Percentiles rank a stretch among this genome's conserved stretches.
phyloP scores from a whole-genome alignment of 768 basidiomycete genomes.

The Phlebiopsis gigantea region DNA sequence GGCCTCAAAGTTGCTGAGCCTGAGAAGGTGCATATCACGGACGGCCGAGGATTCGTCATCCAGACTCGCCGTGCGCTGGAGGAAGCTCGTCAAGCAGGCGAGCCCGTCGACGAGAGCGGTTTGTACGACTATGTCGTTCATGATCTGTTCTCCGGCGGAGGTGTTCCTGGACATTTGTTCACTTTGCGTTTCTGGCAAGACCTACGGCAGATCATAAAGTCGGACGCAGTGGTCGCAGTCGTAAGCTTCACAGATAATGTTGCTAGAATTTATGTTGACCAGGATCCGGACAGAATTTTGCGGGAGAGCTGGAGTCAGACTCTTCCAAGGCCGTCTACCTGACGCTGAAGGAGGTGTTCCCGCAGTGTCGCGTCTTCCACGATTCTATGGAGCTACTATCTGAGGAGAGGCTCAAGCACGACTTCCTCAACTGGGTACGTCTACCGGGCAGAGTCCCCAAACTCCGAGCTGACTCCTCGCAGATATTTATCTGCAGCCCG shows the following conservation, averaged over 20 bases:
- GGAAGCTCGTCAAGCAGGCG: conserved; percentile 23
- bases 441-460: background rate
- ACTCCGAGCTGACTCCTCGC: background rate
- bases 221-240: conserved; percentile 75
- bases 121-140: conserved; percentile 76
- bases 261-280: background rate
- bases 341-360: conserved; percentile 70
- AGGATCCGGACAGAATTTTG: conserved; percentile 61
- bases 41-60: conserved; percentile 65
- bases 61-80: background rate
- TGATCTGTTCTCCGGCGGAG: conserved; percentile 92
- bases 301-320: conserved; percentile 58
- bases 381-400: conserved; percentile 48
- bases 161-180: conserved; percentile 78
- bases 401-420: conserved; percentile 41
- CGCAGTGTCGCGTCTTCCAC: conserved; percentile 78
- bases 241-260: conserved; percentile 39
- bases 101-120: conserved; percentile 12
- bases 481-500: conserved; percentile 83
- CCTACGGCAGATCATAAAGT: conserved; percentile 54
- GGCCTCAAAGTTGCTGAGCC: conserved; percentile 63
- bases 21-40: conserved; percentile 63
- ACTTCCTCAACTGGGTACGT: conserved; percentile 73
- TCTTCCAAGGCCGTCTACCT: conserved; percentile 60
- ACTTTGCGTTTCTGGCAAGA: conserved; percentile 80